Base-by-base conservation (phyloP, 2,329 filamentous ascomycete genomes). In the Hypomyces perniciosus region DNA sequence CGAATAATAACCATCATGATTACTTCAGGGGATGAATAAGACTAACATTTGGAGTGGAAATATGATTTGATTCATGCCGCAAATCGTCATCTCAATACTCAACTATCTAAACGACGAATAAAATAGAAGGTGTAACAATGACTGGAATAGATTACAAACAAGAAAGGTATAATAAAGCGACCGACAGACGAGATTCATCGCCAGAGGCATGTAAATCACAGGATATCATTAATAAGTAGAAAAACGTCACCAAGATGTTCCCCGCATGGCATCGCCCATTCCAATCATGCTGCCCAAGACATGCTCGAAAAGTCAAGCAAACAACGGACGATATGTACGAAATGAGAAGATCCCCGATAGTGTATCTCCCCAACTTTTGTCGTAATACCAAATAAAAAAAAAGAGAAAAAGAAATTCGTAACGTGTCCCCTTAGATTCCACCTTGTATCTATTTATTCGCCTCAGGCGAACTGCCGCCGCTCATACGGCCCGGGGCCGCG, bases 401-500 rank as follows among this genome's bases (percentile, higher is more conserved):
- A 38, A 40, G 31, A 30, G 20, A 39, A 29, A 4, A 42, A 33
- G n/a, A 28, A 8, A 9, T 29, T 48, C 37, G 29, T 39, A 26
- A 38, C 39, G 13, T 28, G 31, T 46, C 31, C 47, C 41, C 48
- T 56, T 59, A 67, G 52, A 67, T 62, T 10, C 64, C 63, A 9
- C 62, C 61, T 34, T 39, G 29, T 10, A 12, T 10, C 12, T 31
- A 13, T 35, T 31, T 34, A 38, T 54, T 39, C 44, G 44, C 59
- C 51, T 65, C 66, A 54, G 48, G 48, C 33, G 48, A 51, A n/a
- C 41, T 46, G 40, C 44, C 67, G 13, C 69, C 60, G 52, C 68
- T 71, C 43, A 71, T 56, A 48, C 63, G 67, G 51, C 68, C 70
- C 26, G 67, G 69, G 31, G 66, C 69, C 51, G 66, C 64, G 30